A percentile compares a stretch with the other conserved stretches of the same genome.
Conservation (phyloP, 495 filamentous ascomycete species). For the Astrocystis sublimbata region DNA sequence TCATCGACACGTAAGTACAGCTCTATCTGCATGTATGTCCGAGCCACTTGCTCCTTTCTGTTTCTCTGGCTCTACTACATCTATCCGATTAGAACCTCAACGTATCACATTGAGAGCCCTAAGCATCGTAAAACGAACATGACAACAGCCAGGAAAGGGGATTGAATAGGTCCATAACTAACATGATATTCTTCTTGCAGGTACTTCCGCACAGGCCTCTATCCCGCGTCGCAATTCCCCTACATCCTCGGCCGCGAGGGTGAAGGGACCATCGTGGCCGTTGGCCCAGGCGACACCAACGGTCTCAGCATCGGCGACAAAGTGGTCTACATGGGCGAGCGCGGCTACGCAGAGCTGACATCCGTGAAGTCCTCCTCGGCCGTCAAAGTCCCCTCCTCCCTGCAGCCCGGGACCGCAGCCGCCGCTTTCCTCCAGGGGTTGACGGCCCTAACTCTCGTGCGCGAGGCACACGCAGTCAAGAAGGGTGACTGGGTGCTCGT, state of each 20-base stretch:
- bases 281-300: constrained; percentile 30
- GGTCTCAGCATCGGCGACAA: constrained; percentile 63
- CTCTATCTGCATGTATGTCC: background rate
- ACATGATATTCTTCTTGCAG: constrained; percentile 32
- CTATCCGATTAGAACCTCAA: too few relatives aligned
- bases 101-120: background rate
- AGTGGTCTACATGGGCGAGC: constrained; percentile 63
- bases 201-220: constrained; percentile 91
- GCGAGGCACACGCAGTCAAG: constrained; percentile 73
- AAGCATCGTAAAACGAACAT: background rate
- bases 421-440: constrained; percentile 79
- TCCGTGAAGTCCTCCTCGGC: constrained; percentile 57
- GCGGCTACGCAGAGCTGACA: constrained; percentile 75
- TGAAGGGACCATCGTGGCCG: constrained; percentile 47
- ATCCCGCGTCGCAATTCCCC: constrained; percentile 67
- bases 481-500: constrained; percentile 80
- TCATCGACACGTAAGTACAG: constrained; percentile 69
- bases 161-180: background rate
- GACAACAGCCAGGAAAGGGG: background rate
- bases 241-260: constrained; percentile 84
- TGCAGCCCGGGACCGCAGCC: constrained; percentile 64
- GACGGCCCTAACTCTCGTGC: constrained; percentile 79
- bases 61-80: background rate
- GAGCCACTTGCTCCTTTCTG: background rate
- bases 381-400: constrained; percentile 62